A percentile compares a stretch with the other conserved stretches of the same genome.
Evolutionary conservation across 345 rosid species (phyloP).

Genomic region (Firmiana major): DNA sequence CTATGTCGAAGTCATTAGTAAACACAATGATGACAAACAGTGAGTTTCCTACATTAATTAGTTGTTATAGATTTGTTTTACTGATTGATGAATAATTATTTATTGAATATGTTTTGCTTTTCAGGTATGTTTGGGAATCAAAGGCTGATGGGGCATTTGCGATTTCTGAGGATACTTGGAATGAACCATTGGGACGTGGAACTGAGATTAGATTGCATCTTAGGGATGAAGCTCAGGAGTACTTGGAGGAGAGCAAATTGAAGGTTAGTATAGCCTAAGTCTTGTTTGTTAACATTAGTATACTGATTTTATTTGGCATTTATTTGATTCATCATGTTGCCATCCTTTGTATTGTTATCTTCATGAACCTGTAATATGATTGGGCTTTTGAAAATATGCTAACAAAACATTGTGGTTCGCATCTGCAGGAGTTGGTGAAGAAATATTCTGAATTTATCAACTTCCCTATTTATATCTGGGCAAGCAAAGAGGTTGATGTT

Average conservation of each 20-base stretch:
- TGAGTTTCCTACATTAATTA: slow-evolving; percentile 28
- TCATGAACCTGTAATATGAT: not conserved
- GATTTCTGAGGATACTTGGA: slow-evolving; percentile 97
- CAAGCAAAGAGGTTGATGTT: slow-evolving; percentile 86
- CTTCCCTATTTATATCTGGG: slow-evolving; percentile 92
- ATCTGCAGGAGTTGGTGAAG: slow-evolving; percentile 83
- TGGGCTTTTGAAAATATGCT: not conserved
- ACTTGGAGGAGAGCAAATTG: slow-evolving; percentile 85
- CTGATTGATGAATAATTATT: slow-evolving; percentile 11
- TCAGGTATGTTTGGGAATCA: slow-evolving; percentile 96
- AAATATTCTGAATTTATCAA: slow-evolving; percentile 96
- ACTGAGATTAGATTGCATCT: slow-evolving; percentile 95
- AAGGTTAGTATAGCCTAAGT: slow-evolving; percentile 44
- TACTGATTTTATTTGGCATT: not conserved
- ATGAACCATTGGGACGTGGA: slow-evolving; percentile 93
- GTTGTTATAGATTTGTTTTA: not conserved
- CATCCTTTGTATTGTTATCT: not conserved
- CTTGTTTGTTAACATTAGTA: not conserved
- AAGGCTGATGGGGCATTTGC: slow-evolving; percentile 99
- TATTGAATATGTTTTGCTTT: not conserved
- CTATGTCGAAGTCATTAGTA: slow-evolving; percentile 94
- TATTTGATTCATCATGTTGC: not conserved
- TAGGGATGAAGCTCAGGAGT: slow-evolving; percentile 95
- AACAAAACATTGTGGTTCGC: not conserved
- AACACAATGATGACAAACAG: slow-evolving; percentile 95